Percentiles rank a stretch among this genome's conserved stretches.
phyloP scores from a whole-genome alignment of 768 basidiomycete species.

The Auriscalpium microsporum region DNA sequence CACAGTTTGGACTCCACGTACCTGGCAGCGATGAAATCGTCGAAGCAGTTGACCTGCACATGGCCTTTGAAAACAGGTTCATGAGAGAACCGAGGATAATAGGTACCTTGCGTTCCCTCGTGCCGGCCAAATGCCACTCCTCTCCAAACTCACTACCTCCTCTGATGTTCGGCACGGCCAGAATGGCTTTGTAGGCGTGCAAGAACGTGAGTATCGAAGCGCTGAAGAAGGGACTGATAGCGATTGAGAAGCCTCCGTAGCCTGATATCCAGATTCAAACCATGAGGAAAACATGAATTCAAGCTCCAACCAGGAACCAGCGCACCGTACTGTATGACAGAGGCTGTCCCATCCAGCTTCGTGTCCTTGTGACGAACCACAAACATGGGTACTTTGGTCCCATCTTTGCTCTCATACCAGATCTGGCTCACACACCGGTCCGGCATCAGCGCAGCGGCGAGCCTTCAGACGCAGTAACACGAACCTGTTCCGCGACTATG shows the following conservation, averaged over 20 bases:
- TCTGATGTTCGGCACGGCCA: constrained; percentile 43
- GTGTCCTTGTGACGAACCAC: constrained; percentile 69
- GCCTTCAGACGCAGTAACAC: no score
- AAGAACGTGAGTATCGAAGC: constrained; percentile 64
- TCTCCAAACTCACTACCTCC: constrained; percentile 75
- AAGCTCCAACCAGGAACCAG: not conserved
- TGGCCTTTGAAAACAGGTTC: not conserved
- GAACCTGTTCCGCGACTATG: constrained; percentile 58
- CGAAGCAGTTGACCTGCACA: constrained; percentile 57
- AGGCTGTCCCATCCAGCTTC: constrained; percentile 62
- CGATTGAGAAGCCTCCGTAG: constrained; percentile 75
- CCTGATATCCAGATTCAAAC: constrained; percentile 28
- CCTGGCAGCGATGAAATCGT: constrained; percentile 81
- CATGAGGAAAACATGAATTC: not conserved
- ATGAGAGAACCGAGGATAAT: not conserved
- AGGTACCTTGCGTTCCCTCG: constrained; percentile 56
- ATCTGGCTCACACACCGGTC: constrained; percentile 30
- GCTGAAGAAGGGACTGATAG: constrained; percentile 67
- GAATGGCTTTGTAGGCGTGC: constrained; percentile 58
- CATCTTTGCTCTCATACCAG: constrained; percentile 75
- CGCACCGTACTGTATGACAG: constrained; percentile 70
- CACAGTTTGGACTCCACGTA: constrained; percentile 25
- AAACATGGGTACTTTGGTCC: constrained; percentile 79
- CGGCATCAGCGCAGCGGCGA: no score
- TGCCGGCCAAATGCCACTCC: constrained; percentile 74